Conservation (phyloP, 2,329 filamentous ascomycete species). For the Aureobasidium sp. region DNA sequence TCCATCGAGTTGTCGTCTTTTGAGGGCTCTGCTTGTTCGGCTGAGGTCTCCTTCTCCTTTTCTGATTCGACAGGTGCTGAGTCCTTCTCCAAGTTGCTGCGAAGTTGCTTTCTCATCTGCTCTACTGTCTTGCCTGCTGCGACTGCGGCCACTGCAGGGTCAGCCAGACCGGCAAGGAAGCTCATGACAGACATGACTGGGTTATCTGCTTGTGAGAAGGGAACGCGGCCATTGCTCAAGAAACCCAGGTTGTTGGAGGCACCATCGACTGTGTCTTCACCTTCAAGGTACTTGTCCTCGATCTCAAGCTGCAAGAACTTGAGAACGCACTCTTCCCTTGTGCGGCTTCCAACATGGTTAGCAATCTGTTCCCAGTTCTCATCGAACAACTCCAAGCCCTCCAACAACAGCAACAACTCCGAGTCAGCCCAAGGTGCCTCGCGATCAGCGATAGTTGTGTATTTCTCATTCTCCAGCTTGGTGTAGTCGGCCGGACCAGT, state of each 20-base stretch:
- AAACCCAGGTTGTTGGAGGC: slow-evolving; percentile 61
- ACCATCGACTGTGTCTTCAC: slow-evolving; percentile 51
- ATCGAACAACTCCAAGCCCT: slow-evolving; percentile 86
- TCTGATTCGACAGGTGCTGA: slow-evolving; percentile 45
- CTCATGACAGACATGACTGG: slow-evolving; percentile 94
- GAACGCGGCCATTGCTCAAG: slow-evolving; percentile 66
- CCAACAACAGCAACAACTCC: slow-evolving; percentile 80
- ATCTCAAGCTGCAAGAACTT: slow-evolving; percentile 96
- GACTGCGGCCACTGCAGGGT: slow-evolving; percentile 82
- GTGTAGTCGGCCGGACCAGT: slow-evolving; percentile 75
- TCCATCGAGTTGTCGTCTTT: slow-evolving; percentile 55
- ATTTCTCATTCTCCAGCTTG: slow-evolving; percentile 81
- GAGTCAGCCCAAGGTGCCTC: slow-evolving; percentile 88
- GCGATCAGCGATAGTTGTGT: slow-evolving; percentile 69
- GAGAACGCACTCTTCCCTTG: slow-evolving; percentile 89
- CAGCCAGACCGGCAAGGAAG: slow-evolving; percentile 85
- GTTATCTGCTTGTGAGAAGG: slow-evolving; percentile 89
- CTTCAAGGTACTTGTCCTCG: slow-evolving; percentile 89
- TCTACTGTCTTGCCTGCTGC: slow-evolving; percentile 83
- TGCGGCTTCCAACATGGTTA: slow-evolving; percentile 84
- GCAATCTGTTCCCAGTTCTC: slow-evolving; percentile 94
- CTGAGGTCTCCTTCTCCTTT: slow-evolving; percentile 37
- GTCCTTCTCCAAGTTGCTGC: slow-evolving; percentile 66
- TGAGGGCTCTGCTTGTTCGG: slow-evolving; percentile 41
- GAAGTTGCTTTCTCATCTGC: slow-evolving; percentile 73